Conservation (phyloP, 129 eudicot species). For the Glebionis coronaria region DNA sequence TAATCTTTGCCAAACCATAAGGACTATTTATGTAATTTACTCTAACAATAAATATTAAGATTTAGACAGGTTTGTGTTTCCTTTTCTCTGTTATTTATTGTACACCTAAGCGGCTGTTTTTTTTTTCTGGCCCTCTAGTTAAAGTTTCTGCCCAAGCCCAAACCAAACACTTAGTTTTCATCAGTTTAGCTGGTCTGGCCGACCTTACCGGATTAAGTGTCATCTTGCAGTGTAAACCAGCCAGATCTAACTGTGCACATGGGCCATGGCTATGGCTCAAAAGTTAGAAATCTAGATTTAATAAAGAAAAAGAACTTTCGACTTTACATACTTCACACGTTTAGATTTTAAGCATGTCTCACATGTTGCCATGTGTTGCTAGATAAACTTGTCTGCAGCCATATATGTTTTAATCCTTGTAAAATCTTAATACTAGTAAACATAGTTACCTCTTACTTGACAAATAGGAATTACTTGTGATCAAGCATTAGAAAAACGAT, state of each 20-base stretch:
- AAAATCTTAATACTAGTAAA: not conserved
- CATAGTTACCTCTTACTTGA: slow-evolving; percentile 13
- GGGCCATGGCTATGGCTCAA: not conserved
- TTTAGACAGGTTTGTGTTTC: not conserved
- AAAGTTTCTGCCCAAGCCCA: not conserved
- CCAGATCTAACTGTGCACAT: not conserved
- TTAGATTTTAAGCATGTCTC: slow-evolving; percentile 13
- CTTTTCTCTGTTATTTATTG: too few relatives aligned
- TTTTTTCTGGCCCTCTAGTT: too few relatives aligned
- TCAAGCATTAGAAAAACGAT: slow-evolving; percentile 1
- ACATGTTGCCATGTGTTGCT: not conserved
- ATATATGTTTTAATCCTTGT: not conserved
- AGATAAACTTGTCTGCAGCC: not conserved
- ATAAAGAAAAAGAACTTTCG: slow-evolving; percentile 1
- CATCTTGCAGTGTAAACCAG: slow-evolving; percentile 8
- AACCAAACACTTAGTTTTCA: too few relatives aligned
- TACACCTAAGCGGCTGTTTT: too few relatives aligned
- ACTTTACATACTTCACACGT: not conserved
- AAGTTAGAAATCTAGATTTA: slow-evolving; percentile 10
- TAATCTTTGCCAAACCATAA: too few relatives aligned
- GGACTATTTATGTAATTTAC: too few relatives aligned
- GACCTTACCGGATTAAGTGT: slow-evolving; percentile 7
- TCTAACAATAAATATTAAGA: not conserved
- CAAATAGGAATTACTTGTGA: slow-evolving; percentile 4
- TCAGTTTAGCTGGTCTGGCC: not conserved